Evolutionary conservation across 2,329 filamentous ascomycete species (phyloP), one percentile per base, ranked within the genome.

Genomic region (Stagonosporopsis rhizophila): DNA sequence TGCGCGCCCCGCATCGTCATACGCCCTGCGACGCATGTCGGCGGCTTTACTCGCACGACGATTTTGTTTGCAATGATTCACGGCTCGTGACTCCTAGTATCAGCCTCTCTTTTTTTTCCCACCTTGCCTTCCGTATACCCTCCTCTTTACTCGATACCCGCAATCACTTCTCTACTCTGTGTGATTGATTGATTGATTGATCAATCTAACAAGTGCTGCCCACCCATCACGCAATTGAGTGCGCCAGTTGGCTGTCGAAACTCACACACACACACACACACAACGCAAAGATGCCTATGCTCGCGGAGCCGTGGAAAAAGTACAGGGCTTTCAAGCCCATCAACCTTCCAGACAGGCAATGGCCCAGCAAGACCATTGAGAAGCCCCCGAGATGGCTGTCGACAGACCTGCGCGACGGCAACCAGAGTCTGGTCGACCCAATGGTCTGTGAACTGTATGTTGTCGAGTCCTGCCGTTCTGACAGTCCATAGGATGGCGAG

Each of bases 321-420:
- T 93, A 93, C 82, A 87, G 84, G 77, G 80, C 80, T 49, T 92
- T 92, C 75, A 81, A 82, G 67, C 86, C 87, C 58, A 70, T 90
- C 51, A 78, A 89, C 70, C 80, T 92, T 37, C 85, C 87, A 25
- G 81, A 91, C 75, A 83, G 89, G 34, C 86, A 90, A 89, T 96
- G 92, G 92, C 92, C 92, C 11, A 85, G 84, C 73, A 93, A 90
- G 80, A 86, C 85, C 37, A 85, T 97, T 69, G 86, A 91, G 70
- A 95, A 93, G 79, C 85, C 93, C 45, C 93, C 92, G 32, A 85
- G 94, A 70, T 98, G 93, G 93, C 86, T 97, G 73, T 89, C 90
- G 40, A 96, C 92, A 37, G 90, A 95, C 75, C 80, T 96, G 69
- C 84, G 94, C 71, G 94, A 98, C 82, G 94, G 93, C 54, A 97